These are phyloP conservation scores for Venturia oleaginea DNA, from an alignment of 2,329 filamentous ascomycete genomes.

Conservation along the genomic window DNA sequence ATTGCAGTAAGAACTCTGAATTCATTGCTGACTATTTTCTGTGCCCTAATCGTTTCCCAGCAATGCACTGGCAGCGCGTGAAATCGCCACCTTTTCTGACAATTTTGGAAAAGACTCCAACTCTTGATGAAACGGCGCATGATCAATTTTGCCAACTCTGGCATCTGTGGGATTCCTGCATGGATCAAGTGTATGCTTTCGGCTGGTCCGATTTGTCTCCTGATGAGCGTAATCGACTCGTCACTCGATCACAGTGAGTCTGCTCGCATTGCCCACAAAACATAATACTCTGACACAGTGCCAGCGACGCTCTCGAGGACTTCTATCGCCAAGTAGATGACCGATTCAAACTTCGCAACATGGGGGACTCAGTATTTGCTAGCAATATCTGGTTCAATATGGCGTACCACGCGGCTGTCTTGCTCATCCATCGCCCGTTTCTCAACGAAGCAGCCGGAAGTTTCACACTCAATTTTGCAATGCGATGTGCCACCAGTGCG, in stretches of 20 bases:
- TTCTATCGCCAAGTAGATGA: not conserved
- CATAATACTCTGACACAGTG: not conserved
- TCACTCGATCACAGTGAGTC: not conserved
- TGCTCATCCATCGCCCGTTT: not conserved
- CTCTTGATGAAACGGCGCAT: not conserved
- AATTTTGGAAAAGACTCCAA: not conserved
- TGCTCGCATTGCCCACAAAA: not conserved
- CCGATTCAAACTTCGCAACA: constrained; percentile 1
- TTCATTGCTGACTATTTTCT: not conserved
- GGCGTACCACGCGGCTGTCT: not conserved
- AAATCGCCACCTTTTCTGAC: not conserved
- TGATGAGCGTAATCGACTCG: constrained; percentile 3
- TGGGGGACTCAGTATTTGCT: not conserved
- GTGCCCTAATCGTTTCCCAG: not conserved
- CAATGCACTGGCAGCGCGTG: not conserved
- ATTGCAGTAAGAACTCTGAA: not conserved
- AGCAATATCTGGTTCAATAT: constrained; percentile 3
- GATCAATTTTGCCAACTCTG: not conserved
- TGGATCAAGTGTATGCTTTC: not conserved
- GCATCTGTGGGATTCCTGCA: constrained; percentile 3
- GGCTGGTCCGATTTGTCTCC: not conserved
- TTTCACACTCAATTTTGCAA: constrained; percentile 4
- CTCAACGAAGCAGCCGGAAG: constrained; percentile 3
- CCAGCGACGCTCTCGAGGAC: not conserved
- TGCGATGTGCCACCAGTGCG: constrained; percentile 1